phyloP scores from a whole-genome alignment of 2,329 filamentous ascomycete genomes.

The Tolypocladium paradoxum region DNA sequence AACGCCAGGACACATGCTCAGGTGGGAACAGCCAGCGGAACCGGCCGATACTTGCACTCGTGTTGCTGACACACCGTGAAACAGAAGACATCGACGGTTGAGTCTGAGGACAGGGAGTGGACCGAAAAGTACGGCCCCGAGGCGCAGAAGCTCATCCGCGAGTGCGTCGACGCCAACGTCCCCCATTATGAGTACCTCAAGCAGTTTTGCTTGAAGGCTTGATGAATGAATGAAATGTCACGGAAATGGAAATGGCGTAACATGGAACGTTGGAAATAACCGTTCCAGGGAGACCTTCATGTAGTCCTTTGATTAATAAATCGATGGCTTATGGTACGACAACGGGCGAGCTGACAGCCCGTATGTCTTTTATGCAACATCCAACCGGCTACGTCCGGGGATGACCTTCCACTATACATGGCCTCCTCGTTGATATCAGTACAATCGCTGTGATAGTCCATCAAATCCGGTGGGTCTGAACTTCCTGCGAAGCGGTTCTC shows the following conservation, averaged over 20 bases:
- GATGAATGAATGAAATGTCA: background rate
- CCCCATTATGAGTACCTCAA: conserved; percentile 73
- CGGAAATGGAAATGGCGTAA: background rate
- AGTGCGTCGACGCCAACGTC: conserved; percentile 61
- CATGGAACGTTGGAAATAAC: background rate
- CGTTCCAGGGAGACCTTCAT: background rate
- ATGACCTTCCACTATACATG: background rate
- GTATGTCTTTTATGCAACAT: background rate
- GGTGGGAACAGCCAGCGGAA: conserved; percentile 20
- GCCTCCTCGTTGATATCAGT: background rate
- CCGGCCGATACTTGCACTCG: background rate
- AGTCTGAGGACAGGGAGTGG: conserved; percentile 63
- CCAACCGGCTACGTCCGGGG: background rate
- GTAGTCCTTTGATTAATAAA: background rate
- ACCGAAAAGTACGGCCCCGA: conserved; percentile 62
- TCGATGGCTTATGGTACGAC: background rate
- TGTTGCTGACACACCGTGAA: background rate
- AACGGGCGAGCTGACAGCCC: conserved; percentile 1
- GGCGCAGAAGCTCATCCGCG: conserved; percentile 57
- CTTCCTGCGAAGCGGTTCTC: background rate
- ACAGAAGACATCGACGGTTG: conserved; percentile 51
- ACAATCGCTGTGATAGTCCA: background rate
- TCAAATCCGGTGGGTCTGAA: no score
- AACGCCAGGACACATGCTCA: conserved; percentile 56
- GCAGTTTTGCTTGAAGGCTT: conserved; percentile 59